Conservation (phyloP, 2,329 filamentous ascomycete species). For the Hymenoscyphus occultus region DNA sequence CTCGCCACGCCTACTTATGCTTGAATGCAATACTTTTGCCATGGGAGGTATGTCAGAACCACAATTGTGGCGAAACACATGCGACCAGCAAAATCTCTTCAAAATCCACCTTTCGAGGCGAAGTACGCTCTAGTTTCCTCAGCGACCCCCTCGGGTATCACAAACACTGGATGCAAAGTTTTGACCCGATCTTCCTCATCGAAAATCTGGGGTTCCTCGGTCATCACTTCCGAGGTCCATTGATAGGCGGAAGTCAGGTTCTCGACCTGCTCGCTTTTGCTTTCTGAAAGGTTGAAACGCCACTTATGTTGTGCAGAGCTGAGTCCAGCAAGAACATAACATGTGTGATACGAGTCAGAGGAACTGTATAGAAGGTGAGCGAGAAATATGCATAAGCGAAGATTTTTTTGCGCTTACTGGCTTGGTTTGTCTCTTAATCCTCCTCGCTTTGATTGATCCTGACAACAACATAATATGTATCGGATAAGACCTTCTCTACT, state of each 20-base stretch:
- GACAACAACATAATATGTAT: constrained; percentile 88
- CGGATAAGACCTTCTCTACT: constrained; percentile 80
- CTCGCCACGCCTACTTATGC: background rate
- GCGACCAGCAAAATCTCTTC: constrained; percentile 6
- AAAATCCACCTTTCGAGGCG: constrained; percentile 32
- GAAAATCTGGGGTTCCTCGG: constrained; percentile 59
- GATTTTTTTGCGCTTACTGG: constrained; percentile 57
- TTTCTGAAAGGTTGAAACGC: constrained; percentile 41
- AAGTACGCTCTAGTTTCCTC: constrained; percentile 34
- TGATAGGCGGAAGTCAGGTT: constrained; percentile 37
- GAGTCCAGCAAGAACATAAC: constrained; percentile 84
- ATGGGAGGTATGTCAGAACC: background rate
- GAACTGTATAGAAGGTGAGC: constrained; percentile 45
- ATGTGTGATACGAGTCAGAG: constrained; percentile 88
- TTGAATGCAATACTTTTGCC: background rate
- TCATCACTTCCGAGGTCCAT: constrained; percentile 42
- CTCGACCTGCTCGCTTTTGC: constrained; percentile 36
- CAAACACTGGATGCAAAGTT: constrained; percentile 79
- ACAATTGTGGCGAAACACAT: constrained; percentile 1
- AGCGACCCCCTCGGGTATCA: constrained; percentile 63
- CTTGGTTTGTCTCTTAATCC: constrained; percentile 92
- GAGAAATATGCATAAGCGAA: constrained; percentile 21
- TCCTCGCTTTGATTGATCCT: constrained; percentile 66
- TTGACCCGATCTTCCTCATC: constrained; percentile 67
- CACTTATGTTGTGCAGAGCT: constrained; percentile 75